Conservation (phyloP, 805 yeast species). For the Kuraishia ogatae region DNA sequence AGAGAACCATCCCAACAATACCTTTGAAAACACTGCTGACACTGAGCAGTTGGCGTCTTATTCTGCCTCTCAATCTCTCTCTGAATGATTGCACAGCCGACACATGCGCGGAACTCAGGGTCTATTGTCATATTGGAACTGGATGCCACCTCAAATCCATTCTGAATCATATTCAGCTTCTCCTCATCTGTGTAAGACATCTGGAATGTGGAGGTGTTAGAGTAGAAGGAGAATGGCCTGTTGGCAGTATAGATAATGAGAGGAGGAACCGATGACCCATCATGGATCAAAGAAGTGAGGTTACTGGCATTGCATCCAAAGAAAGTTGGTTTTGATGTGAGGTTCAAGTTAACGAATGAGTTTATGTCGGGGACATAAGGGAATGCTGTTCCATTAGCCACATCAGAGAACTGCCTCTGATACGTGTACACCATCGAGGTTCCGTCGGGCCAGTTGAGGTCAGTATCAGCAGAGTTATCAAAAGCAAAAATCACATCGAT, state of each 20-base stretch:
- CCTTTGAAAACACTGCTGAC: conserved; percentile 57
- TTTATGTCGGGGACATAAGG: conserved; percentile 72
- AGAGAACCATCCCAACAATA: conserved; percentile 51
- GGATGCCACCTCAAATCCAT: conserved; percentile 68
- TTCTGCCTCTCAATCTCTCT: conserved; percentile 67
- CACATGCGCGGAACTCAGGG: conserved; percentile 60
- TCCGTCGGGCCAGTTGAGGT: conserved; percentile 59
- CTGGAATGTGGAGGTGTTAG: conserved; percentile 70
- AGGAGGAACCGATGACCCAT: conserved; percentile 46
- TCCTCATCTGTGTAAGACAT: conserved; percentile 53
- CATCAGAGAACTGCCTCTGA: conserved; percentile 43
- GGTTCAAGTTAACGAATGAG: conserved; percentile 49
- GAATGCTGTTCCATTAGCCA: conserved; percentile 55
- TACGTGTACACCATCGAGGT: conserved; percentile 47
- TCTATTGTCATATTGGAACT: conserved; percentile 62
- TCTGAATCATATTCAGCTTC: conserved; percentile 49
- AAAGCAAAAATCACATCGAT: conserved; percentile 59
- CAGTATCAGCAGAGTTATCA: conserved; percentile 61
- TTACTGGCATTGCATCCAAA: conserved; percentile 74
- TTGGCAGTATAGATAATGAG: conserved; percentile 74
- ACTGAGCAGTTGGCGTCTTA: conserved; percentile 54
- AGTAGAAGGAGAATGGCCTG: conserved; percentile 49
- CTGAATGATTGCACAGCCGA: conserved; percentile 77
- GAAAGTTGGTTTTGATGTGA: conserved; percentile 66
- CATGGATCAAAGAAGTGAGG: conserved; percentile 41